phyloP scores from a whole-genome alignment of 1,284 basidiomycete genomes.

The Malassezia dermatis region DNA sequence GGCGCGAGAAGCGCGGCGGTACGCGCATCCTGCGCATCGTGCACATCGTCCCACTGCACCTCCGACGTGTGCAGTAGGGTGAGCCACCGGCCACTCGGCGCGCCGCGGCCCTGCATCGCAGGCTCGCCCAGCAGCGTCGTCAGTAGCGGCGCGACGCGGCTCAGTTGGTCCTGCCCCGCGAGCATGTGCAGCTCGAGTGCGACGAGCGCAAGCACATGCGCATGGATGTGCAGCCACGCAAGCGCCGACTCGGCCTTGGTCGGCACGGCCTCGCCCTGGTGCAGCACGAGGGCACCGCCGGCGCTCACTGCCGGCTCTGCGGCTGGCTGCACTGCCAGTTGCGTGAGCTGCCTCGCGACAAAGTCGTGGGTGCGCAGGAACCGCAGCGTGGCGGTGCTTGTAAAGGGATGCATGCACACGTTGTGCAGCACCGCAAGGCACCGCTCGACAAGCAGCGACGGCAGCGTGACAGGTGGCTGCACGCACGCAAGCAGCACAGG shows the following conservation, averaged over 20 bases:
- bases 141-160: conserved; percentile 38
- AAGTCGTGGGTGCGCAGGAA: conserved; percentile 83
- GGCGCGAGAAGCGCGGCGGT: conserved; percentile 57
- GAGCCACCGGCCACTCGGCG: conserved; percentile 61
- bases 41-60: conserved; percentile 73
- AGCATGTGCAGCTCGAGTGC: conserved; percentile 82
- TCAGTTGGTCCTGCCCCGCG: conserved; percentile 57
- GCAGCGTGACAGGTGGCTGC: conserved; percentile 51
- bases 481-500: conserved; percentile 28
- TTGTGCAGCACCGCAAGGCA: conserved; percentile 74
- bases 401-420: conserved; percentile 72
- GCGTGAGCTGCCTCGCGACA: conserved; percentile 70
- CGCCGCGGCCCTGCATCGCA: conserved; percentile 17
- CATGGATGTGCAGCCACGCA: conserved; percentile 70
- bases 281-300: conserved; percentile 60
- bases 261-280: conserved; percentile 60
- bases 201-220: conserved; percentile 72
- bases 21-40: conserved; percentile 16
- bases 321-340: conserved; percentile 53
- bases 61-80: conserved; percentile 62
- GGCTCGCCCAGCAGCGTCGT: conserved; percentile 34
- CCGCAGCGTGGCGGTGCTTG: conserved; percentile 69
- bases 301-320: conserved; percentile 44
- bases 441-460: conserved; percentile 71
- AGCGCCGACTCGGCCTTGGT: conserved; percentile 66